Conservation (phyloP, 768 basidiomycete species). For the Cubamyces lactineus region DNA sequence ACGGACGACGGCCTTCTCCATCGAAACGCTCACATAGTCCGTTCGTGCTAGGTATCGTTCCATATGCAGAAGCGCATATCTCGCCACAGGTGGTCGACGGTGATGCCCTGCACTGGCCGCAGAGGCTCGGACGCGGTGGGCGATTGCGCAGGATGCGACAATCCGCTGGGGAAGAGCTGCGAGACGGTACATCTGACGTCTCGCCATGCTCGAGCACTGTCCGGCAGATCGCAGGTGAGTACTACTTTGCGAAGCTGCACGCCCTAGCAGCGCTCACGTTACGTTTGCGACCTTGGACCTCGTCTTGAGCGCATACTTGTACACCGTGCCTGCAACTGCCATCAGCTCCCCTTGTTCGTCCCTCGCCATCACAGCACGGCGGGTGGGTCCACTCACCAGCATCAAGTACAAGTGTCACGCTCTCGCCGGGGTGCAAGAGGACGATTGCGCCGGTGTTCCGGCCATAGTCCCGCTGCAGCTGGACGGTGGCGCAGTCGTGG, state of each 20-base stretch:
- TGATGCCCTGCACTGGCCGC: conserved; percentile 53
- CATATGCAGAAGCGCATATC: conserved; percentile 68
- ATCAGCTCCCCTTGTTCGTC: conserved; percentile 10
- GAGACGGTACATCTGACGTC: conserved; percentile 65
- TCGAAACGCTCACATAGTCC: conserved; percentile 3
- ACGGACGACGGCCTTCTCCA: conserved; percentile 1
- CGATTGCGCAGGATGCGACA: conserved; percentile 33
- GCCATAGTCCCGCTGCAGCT: conserved; percentile 67
- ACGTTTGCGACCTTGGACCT: conserved; percentile 68
- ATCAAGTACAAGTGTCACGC: conserved; percentile 67
- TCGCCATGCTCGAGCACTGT: conserved; percentile 67
- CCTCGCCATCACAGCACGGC: not conserved
- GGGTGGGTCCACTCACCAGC: conserved; percentile 40
- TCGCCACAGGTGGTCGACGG: conserved; percentile 67
- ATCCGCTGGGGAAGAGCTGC: conserved; percentile 53
- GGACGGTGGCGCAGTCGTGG: conserved; percentile 62
- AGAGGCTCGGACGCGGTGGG: conserved; percentile 37
- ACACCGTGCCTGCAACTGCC: conserved; percentile 50
- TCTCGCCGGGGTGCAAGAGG: conserved; percentile 63
- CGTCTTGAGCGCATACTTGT: conserved; percentile 70
- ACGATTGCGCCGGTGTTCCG: conserved; percentile 55
- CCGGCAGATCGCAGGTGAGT: not conserved
- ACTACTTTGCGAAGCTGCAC: not conserved
- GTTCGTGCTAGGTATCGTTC: conserved; percentile 47
- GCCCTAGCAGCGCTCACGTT: conserved; percentile 53